Conservation (phyloP, 1,139 yeast genomes). For the Trichomonascaceae sp. region DNA sequence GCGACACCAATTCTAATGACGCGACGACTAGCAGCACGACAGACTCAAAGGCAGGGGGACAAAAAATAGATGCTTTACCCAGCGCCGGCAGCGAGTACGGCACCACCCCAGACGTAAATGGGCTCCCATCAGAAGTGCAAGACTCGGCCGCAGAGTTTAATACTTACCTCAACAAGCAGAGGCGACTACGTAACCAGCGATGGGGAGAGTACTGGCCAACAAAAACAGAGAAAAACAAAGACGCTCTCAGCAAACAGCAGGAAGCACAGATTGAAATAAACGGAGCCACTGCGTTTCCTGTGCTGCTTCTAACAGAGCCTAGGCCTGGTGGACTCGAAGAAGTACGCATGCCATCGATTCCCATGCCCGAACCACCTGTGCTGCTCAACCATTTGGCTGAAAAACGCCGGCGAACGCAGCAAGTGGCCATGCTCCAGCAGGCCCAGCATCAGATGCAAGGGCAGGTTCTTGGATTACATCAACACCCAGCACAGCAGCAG, state of each 20-base stretch:
- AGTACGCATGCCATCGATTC: constrained; percentile 10
- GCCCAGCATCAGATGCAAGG: constrained; percentile 4
- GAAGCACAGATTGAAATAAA: constrained; percentile 5
- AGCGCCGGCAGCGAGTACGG: no score
- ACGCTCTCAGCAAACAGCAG: constrained; percentile 8
- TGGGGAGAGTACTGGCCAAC: constrained; percentile 25
- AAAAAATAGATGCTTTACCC: no score
- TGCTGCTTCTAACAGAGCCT: constrained; percentile 9
- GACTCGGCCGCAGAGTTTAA: constrained; percentile 21
- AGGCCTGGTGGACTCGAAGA: constrained; percentile 16
- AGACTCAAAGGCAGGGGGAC: constrained; percentile 5
- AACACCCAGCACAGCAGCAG: constrained; percentile 1
- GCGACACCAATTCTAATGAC: no score
- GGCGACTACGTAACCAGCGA: constrained; percentile 16
- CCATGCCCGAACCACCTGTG: constrained; percentile 15
- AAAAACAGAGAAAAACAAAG: constrained; percentile 6
- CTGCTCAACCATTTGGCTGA: constrained; percentile 2
- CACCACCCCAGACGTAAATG: constrained; percentile 9
- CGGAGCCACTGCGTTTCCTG: constrained; percentile 5
- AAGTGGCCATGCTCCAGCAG: background rate
- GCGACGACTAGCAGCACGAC: constrained; percentile 1
- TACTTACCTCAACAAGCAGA: constrained; percentile 17
- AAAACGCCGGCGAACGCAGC: background rate
- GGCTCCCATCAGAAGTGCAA: constrained; percentile 18
- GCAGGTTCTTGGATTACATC: constrained; percentile 1